These are phyloP conservation scores for Fusarium napiforme DNA, from an alignment of 2,329 filamentous ascomycete species.

Conservation along the genomic window DNA sequence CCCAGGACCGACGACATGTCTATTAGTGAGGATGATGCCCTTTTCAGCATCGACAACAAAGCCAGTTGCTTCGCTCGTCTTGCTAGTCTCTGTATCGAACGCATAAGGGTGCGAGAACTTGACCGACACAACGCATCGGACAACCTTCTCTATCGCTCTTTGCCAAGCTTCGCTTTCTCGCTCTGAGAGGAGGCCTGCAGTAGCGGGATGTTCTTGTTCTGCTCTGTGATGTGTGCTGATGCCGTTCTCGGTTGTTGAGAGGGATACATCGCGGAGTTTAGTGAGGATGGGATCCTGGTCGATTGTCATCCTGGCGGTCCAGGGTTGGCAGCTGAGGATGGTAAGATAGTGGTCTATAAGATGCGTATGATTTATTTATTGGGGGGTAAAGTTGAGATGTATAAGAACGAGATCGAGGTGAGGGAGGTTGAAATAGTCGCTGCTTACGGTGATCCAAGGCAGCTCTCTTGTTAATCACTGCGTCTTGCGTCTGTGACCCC, in stretches of 20 bases:
- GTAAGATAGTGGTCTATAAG: neutral
- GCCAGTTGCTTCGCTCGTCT: slow-evolving; percentile 96
- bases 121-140: slow-evolving; percentile 96
- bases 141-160: slow-evolving; percentile 91
- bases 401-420: accelerated
- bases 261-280: neutral
- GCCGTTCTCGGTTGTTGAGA: neutral
- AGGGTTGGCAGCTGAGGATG: neutral
- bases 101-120: slow-evolving; percentile 97
- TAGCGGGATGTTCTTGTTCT: neutral
- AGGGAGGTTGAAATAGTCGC: neutral
- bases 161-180: slow-evolving; percentile 72
- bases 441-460: slow-evolving; percentile 5
- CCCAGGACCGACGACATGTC: slow-evolving; percentile 93
- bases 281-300: slow-evolving; percentile 13
- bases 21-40: slow-evolving; percentile 74
- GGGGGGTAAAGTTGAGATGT: too few relatives aligned
- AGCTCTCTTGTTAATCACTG: slow-evolving; percentile 1
- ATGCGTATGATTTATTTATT: accelerated
- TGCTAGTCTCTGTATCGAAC: slow-evolving; percentile 92
- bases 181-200: slow-evolving; percentile 17
- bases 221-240: neutral
- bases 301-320: slow-evolving; percentile 15
- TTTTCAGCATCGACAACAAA: slow-evolving; percentile 25
- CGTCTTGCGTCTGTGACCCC: neutral